Conservation (phyloP, 768 basidiomycete genomes). For the Sporobolomyces roseus region DNA sequence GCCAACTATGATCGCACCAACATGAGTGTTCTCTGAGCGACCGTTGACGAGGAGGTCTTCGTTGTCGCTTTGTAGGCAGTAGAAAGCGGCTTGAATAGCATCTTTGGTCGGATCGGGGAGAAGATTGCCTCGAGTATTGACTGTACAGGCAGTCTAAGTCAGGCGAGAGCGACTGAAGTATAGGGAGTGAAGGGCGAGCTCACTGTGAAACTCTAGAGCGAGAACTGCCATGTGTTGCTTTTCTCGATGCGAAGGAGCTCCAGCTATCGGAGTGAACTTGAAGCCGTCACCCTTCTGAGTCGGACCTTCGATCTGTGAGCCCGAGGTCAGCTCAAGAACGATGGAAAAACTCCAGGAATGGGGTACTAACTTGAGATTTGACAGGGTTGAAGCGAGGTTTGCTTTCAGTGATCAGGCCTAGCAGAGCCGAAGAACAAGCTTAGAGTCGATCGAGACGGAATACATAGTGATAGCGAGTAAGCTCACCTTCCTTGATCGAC, state of each 20-base stretch:
- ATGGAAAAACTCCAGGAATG: conserved; percentile 2
- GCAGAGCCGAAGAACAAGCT: too few relatives aligned
- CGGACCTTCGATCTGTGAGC: conserved; percentile 62
- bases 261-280: conserved; percentile 57
- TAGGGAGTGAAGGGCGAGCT: conserved; percentile 46
- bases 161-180: not conserved
- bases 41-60: conserved; percentile 50
- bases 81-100: conserved; percentile 67
- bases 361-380: conserved; percentile 45
- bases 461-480: not conserved
- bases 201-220: conserved; percentile 81
- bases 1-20: conserved; percentile 59
- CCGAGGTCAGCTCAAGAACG: not conserved
- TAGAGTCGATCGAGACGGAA: too few relatives aligned
- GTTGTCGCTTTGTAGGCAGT: conserved; percentile 61
- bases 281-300: conserved; percentile 74
- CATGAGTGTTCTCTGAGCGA: conserved; percentile 48
- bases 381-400: conserved; percentile 25
- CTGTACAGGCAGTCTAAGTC: conserved; percentile 24
- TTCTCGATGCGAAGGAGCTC: conserved; percentile 52
- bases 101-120: conserved; percentile 68
- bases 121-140: conserved; percentile 53
- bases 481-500: conserved; percentile 6
- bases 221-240: conserved; percentile 72
- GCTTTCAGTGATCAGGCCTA: not conserved